Evolutionary conservation across 164 flowering plant species (phyloP), one percentile per base, ranked within the genome.

Genomic region (Cinnamomum micranthum): DNA sequence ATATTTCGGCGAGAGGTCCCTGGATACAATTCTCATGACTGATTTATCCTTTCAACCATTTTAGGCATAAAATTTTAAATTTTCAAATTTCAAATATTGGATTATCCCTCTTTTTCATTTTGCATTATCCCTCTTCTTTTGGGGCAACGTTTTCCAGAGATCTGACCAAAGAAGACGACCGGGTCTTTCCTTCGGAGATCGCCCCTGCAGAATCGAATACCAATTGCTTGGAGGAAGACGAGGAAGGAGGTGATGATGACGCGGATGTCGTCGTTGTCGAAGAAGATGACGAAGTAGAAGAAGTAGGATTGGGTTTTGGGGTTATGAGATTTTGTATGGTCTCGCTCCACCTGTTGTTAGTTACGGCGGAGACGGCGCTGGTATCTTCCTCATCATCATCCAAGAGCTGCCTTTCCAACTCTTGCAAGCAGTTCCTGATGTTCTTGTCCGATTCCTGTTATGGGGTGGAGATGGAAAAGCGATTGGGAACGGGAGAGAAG

Each of bases 261-360:
- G 74, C 22, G 31, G 78, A 31, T 13, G 70, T 17, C 25, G 52
- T 25, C 17, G 85, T 80, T 0, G 86, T 76, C 0, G 91, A 85
- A 2, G 90, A 78, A 0, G 90, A 81, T 0, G 95, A 83, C 28
- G 88, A 77, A 0, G 77, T 77, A 3, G 68, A 60, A 50, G 80
- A 68, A 35, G 76, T 67, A 27, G 78, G 68, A 15, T 78, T 78
- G 64, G 80, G 80, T 15, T 35, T 69, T n/a, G 85, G 80, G 59
- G 50, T 64, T 6, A 89, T 82, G 19, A 91, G 86, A 62, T 76
- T 89, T 77, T 89, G 90, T 67, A 90, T 82, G 31, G 92, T 85
- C 50, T 90, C 97, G n/a, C 90, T 90, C 97, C 97, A 92, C 77
- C 89, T 95, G 80, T 87, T 90, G 78, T 79, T 81, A 0, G 90